Conservation (phyloP, 2,329 filamentous ascomycete genomes). For the Colletotrichum paranaense region DNA sequence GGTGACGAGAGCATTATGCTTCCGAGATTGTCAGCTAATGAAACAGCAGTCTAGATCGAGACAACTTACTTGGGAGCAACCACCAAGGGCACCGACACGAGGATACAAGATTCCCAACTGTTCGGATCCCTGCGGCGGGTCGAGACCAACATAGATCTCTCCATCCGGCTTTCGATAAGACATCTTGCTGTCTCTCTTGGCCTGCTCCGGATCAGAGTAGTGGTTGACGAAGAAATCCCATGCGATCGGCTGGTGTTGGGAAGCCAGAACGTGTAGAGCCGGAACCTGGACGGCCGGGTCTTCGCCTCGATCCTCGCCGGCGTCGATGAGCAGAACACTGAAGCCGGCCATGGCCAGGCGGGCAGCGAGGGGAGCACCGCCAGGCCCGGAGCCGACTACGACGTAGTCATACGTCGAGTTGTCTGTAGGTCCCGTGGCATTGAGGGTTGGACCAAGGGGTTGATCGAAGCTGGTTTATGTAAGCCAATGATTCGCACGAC, state of each 20-base stretch:
- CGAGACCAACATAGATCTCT: constrained; percentile 40
- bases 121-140: constrained; percentile 48
- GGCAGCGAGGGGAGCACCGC: too few species aligned
- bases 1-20: constrained; percentile 70
- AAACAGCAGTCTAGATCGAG: neutral
- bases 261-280: neutral
- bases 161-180: constrained; percentile 50
- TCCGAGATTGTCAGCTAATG: constrained; percentile 39
- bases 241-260: constrained; percentile 14
- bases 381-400: too few species aligned
- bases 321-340: too few species aligned
- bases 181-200: constrained; percentile 63
- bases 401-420: too few species aligned
- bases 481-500: too few species aligned
- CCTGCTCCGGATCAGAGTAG: constrained; percentile 60
- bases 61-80: constrained; percentile 50
- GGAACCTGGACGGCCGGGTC: too few species aligned
- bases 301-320: too few species aligned
- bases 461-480: too few species aligned
- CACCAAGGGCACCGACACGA: constrained; percentile 56
- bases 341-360: too few species aligned
- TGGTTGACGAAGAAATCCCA: constrained; percentile 75
- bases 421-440: too few species aligned
- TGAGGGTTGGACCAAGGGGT: too few species aligned
- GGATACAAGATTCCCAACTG: constrained; percentile 47